These are phyloP conservation scores for Brassica napus DNA, from an alignment of 345 rosid genomes.

Conservation along the genomic window Da-Ae NC_063441.1:22444501-22445000, in stretches of 20 bases:
- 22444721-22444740: neutral
- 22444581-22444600: conserved; percentile 97
- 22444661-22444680: neutral
- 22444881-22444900: conserved; percentile 23
- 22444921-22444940: conserved; percentile 89
- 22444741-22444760: conserved; percentile 10
- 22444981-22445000: conserved; percentile 79
- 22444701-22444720: neutral
- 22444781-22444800: conserved; percentile 3
- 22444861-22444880: conserved; percentile 13
- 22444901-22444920: conserved; percentile 71
- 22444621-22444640: conserved; percentile 79
- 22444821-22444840: conserved; percentile 10
- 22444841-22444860: neutral
- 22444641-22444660: conserved; percentile 10
- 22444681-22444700: conserved; percentile 15
- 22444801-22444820: neutral
- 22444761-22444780: conserved; percentile 16
- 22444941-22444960: conserved; percentile 83
- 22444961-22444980: conserved; percentile 91
- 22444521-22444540: conserved; percentile 56
- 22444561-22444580: conserved; percentile 98
- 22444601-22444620: conserved; percentile 97
- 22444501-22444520: conserved; percentile 1
- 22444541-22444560: conserved; percentile 97